These are phyloP conservation scores for Neonectria sp. DNA, from an alignment of 2,329 filamentous ascomycete species.

Conservation along the genomic window DNA sequence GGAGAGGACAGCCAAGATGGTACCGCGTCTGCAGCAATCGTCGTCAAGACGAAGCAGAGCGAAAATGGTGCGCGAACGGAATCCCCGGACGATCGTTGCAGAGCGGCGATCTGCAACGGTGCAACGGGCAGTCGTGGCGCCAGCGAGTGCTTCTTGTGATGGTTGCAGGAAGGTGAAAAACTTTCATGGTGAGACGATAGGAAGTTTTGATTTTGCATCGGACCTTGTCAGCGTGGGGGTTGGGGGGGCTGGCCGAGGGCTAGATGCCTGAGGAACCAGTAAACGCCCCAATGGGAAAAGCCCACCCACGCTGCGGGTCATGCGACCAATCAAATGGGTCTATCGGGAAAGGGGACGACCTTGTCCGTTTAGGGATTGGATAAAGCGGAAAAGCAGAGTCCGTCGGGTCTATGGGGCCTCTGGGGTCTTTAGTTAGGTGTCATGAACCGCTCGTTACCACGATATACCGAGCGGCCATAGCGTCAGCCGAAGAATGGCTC, in stretches of 20 bases:
- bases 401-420: not conserved
- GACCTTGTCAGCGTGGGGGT: conserved; percentile 49
- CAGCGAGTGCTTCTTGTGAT: conserved; percentile 39
- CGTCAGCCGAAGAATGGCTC: conserved; percentile 29
- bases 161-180: conserved; percentile 43
- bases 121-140: conserved; percentile 39
- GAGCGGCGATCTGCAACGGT: conserved; percentile 40
- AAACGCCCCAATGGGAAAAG: conserved; percentile 33
- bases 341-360: conserved; percentile 9
- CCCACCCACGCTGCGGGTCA: conserved; percentile 6
- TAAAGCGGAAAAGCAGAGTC: conserved; percentile 16
- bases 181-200: conserved; percentile 39
- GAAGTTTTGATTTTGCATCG: conserved; percentile 49
- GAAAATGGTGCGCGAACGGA: conserved; percentile 12
- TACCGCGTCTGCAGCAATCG: conserved; percentile 1
- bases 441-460: conserved; percentile 42
- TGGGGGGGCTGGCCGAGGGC: conserved; percentile 25
- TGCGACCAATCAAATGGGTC: conserved; percentile 15
- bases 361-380: conserved; percentile 4
- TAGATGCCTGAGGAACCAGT: conserved; percentile 29
- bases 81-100: conserved; percentile 21
- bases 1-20: conserved; percentile 1
- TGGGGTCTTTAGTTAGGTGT: conserved; percentile 14
- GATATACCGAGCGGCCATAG: conserved; percentile 40
- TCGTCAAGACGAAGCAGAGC: conserved; percentile 11